Percentiles rank a stretch among this genome's conserved stretches.
phyloP scores from a whole-genome alignment of 2,329 filamentous ascomycete genomes.

The Ceratocystis ficicola region DNA sequence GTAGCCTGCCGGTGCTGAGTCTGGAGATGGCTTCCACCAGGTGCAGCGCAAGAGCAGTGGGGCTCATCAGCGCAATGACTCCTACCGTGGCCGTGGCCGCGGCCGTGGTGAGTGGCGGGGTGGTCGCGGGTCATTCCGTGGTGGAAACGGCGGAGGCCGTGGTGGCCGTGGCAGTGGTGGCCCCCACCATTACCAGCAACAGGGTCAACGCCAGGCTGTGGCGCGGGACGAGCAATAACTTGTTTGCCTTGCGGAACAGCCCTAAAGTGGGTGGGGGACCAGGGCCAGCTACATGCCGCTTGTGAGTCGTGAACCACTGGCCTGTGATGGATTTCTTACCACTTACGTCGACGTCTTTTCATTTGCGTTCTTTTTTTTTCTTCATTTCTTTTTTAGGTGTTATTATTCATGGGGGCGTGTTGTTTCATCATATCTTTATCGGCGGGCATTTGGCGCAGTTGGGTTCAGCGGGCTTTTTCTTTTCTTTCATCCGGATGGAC shows the following conservation, averaged over 20 bases:
- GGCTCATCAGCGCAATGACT: conserved; percentile 13
- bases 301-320: conserved; percentile 1
- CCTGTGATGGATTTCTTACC: not conserved
- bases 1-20: conserved; percentile 3
- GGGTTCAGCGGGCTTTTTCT: conserved; percentile 13
- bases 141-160: conserved; percentile 41
- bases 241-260: not conserved
- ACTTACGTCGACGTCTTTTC: not conserved
- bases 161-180: conserved; percentile 40
- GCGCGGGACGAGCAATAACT: conserved; percentile 14
- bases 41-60: conserved; percentile 44
- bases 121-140: conserved; percentile 30
- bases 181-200: conserved; percentile 25
- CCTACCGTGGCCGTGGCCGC: conserved; percentile 38
- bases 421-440: conserved; percentile 8
- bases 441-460: conserved; percentile 12
- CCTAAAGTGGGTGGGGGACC: not conserved
- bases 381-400: conserved; percentile 12
- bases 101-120: conserved; percentile 36
- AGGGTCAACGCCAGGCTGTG: conserved; percentile 30
- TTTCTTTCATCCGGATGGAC: conserved; percentile 7
- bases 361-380: not conserved
- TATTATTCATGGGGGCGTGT: conserved; percentile 13
- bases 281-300: conserved; percentile 6
- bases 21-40: conserved; percentile 56